Evolutionary conservation across 1,139 yeast genomes (phyloP).

Genomic region (Arxiozyma telluris): DNA sequence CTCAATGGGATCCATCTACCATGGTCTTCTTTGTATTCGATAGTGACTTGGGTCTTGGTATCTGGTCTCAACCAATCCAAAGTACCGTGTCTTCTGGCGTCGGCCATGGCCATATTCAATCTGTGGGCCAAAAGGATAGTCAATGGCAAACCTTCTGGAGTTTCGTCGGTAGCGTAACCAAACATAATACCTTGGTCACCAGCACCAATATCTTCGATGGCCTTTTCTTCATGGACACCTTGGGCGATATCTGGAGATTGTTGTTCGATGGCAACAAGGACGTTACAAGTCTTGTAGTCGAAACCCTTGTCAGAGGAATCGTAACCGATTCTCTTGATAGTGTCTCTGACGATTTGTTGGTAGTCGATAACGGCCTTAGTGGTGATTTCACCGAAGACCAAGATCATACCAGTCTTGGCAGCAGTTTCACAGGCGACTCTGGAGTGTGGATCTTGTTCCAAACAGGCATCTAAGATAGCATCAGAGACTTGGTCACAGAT

Average conservation of each 20-base stretch:
- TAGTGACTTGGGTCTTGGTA: slow-evolving; percentile 98
- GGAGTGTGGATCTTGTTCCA: slow-evolving; percentile 90
- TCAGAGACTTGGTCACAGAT: slow-evolving; percentile 99
- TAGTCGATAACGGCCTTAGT: slow-evolving; percentile 90
- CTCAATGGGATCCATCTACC: slow-evolving; percentile 95
- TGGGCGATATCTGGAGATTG: slow-evolving; percentile 99
- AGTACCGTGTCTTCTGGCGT: slow-evolving; percentile 93
- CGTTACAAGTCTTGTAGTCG: slow-evolving; percentile 98
- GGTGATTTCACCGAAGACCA: slow-evolving; percentile 99
- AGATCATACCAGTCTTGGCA: slow-evolving; percentile 96
- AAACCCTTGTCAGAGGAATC: slow-evolving; percentile 94
- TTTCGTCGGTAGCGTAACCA: slow-evolving; percentile 99
- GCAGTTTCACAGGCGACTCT: slow-evolving; percentile 99
- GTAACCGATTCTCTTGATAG: slow-evolving; percentile 97
- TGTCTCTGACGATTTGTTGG: slow-evolving; percentile 96
- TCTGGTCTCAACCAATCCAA: slow-evolving; percentile 98
- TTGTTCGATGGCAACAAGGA: slow-evolving; percentile 97
- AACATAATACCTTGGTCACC: slow-evolving; percentile 99
- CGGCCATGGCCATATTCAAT: slow-evolving; percentile 93
- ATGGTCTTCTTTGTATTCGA: slow-evolving; percentile 85
- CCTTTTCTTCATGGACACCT: slow-evolving; percentile 96
- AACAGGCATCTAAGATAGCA: slow-evolving; percentile 96
- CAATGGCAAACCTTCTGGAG: slow-evolving; percentile 94
- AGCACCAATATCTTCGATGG: slow-evolving; percentile 96
- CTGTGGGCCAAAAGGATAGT: slow-evolving; percentile 91